Conservation (phyloP, 208 protist genomes). For the Leishmania braziliensis region DNA sequence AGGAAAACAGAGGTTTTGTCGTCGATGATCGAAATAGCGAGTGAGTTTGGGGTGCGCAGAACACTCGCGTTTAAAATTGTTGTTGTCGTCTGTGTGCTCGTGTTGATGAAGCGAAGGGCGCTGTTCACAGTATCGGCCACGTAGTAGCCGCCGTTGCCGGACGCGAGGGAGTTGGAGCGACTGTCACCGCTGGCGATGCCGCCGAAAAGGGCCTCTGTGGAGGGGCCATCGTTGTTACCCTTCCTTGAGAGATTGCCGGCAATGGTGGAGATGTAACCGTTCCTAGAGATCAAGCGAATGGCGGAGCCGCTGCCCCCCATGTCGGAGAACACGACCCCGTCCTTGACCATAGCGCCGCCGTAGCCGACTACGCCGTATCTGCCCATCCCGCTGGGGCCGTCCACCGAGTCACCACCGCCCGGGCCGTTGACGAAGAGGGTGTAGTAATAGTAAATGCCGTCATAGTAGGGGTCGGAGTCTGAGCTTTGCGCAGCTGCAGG, state of each 20-base stretch:
- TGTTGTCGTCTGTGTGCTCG: slow-evolving; percentile 23
- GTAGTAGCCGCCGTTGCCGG: slow-evolving; percentile 26
- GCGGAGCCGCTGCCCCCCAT: slow-evolving; percentile 45
- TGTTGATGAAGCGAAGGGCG: slow-evolving; percentile 46
- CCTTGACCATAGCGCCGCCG: slow-evolving; percentile 10
- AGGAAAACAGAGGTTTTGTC: slow-evolving; percentile 35
- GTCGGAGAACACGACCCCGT: slow-evolving; percentile 56
- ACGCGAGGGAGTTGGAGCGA: slow-evolving; percentile 31
- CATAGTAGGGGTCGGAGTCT: slow-evolving; percentile 2
- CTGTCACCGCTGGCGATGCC: slow-evolving; percentile 16
- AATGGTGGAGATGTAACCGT: slow-evolving; percentile 40
- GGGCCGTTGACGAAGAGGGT: slow-evolving; percentile 28
- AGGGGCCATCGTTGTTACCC: slow-evolving; percentile 37
- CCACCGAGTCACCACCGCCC: slow-evolving; percentile 2
- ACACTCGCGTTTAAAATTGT: slow-evolving; percentile 22
- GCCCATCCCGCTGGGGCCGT: slow-evolving; percentile 57
- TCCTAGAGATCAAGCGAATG: slow-evolving; percentile 41
- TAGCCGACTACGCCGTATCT: slow-evolving; percentile 36
- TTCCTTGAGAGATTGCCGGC: slow-evolving; percentile 34
- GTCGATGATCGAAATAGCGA: neutral
- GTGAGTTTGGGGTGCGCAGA: neutral
- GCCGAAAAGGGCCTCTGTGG: slow-evolving; percentile 32
- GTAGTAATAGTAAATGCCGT: slow-evolving; percentile 38
- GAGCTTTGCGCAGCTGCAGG: slow-evolving; percentile 1
- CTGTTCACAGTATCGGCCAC: slow-evolving; percentile 70